These are phyloP conservation scores for Zygoascus bituminiphila DNA, from an alignment of 805 yeast genomes.

Conservation along the genomic window DNA sequence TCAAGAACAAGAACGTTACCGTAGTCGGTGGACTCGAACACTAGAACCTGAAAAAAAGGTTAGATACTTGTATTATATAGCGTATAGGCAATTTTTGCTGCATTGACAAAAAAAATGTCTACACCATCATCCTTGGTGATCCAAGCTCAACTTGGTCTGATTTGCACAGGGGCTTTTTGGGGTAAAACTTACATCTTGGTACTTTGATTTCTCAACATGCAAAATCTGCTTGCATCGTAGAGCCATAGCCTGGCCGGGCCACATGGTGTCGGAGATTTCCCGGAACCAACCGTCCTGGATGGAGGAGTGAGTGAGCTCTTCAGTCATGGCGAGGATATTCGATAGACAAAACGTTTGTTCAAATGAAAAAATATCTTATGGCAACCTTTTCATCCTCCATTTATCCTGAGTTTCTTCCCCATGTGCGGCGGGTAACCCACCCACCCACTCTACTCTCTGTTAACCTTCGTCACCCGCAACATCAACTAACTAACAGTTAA, in stretches of 20 bases:
- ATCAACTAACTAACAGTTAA: too few relatives aligned
- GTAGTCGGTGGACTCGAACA: conserved; percentile 64
- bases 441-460: neutral
- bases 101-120: too few relatives aligned
- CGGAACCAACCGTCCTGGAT: conserved; percentile 70
- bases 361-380: too few relatives aligned
- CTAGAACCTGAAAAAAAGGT: conserved; percentile 32
- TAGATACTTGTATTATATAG: neutral
- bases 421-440: neutral
- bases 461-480: too few relatives aligned
- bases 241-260: conserved; percentile 83
- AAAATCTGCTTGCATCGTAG: conserved; percentile 55
- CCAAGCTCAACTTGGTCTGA: too few relatives aligned
- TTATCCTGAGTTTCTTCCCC: too few relatives aligned
- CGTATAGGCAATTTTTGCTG: neutral
- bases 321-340: conserved; percentile 12
- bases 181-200: conserved; percentile 53
- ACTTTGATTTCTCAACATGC: conserved; percentile 58
- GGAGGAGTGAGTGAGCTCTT: conserved; percentile 24
- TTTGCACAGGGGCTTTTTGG: neutral
- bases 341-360: too few relatives aligned
- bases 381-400: too few relatives aligned
- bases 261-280: conserved; percentile 59
- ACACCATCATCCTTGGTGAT: too few relatives aligned
- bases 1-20: conserved; percentile 87